Base-by-base conservation (phyloP, 805 yeast genomes). In the Saccharomycopsis olivae region DNA sequence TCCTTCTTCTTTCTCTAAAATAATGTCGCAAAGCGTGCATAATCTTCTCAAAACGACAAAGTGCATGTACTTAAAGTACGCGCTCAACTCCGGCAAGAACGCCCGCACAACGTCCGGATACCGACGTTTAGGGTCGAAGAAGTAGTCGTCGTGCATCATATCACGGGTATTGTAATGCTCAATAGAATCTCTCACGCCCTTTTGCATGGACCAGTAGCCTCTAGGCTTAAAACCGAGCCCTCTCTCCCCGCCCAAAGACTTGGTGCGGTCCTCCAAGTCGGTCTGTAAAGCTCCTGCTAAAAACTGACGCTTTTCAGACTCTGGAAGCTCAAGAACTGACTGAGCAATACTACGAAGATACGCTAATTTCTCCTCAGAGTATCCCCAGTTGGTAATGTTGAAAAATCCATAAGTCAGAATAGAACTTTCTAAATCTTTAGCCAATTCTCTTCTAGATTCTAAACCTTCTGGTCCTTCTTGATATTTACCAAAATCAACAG, bases 1-100 rank as follows among this genome's bases (percentile, higher is more conserved):
- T 1, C 73, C 74, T 44, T 69, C 73, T 4, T 68, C 69, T 14
- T 66, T 50, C 43, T 64, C 65, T 35, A 69, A 52, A 6, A 67
- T 59, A 32, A 66, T 52, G 48, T 69, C 74, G 49, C 71, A 65
- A 33, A 69, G 52, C 9, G 49, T 53, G 9, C 61, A 51, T 2
- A 69, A 52, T 42, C 59, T 63, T 23, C 55, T 48, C 41, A 68
- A 52, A 4, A 68, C 61, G 17, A 50, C 53, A 18, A 51, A 41
- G 41, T 69, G 74, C 13, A 69, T 38, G 24, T 47, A 49, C 33
- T 56, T 51, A 50, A 54, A 68, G 47, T 67, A 69, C n/a, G 52
- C 56, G 9, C 62, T 51, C 27, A 69, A 51, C 42, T 67, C 73
- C 17, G 57, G 52, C 24, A 66, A 48, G 41, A 66, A 62, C 5